phyloP scores from a whole-genome alignment of 2,329 filamentous ascomycete genomes.

The Fusarium sulawesiense region DNA sequence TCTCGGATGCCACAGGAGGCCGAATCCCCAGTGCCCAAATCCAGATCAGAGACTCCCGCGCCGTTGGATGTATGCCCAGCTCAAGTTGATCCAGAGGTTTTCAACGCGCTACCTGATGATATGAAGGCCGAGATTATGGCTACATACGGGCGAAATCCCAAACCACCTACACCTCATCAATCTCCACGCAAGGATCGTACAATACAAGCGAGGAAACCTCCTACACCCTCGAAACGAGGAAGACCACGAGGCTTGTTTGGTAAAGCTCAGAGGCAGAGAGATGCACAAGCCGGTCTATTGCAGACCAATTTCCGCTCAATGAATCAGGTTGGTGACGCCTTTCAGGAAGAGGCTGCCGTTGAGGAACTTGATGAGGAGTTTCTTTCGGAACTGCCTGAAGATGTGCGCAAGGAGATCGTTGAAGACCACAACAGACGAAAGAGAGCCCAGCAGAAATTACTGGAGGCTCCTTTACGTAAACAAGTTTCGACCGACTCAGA shows the following conservation, averaged over 20 bases:
- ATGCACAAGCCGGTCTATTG: slow-evolving; percentile 69
- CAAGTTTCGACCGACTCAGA: slow-evolving; percentile 41
- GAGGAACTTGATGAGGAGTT: slow-evolving; percentile 76
- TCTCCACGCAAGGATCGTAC: slow-evolving; percentile 68
- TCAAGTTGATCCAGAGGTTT: slow-evolving; percentile 86
- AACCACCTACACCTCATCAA: slow-evolving; percentile 56
- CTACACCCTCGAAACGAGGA: slow-evolving; percentile 75
- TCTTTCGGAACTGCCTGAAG: slow-evolving; percentile 83
- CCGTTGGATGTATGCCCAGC: slow-evolving; percentile 68
- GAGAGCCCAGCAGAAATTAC: slow-evolving; percentile 66
- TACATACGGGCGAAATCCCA: slow-evolving; percentile 66
- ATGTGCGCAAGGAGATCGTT: slow-evolving; percentile 81
- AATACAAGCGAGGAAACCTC: slow-evolving; percentile 63
- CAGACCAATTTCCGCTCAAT: slow-evolving; percentile 78
- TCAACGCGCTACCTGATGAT: slow-evolving; percentile 85
- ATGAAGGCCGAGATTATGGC: slow-evolving; percentile 85
- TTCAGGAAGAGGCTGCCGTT: slow-evolving; percentile 51
- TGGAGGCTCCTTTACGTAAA: slow-evolving; percentile 54
- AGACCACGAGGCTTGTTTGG: slow-evolving; percentile 55
- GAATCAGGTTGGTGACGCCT: slow-evolving; percentile 48
- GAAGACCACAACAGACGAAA: slow-evolving; percentile 72
- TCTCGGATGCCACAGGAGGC: slow-evolving; percentile 40
- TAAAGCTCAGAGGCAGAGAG: slow-evolving; percentile 63
- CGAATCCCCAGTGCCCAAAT: slow-evolving; percentile 47
- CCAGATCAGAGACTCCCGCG: slow-evolving; percentile 56